Percentiles rank a stretch among this genome's conserved stretches.
Evolutionary conservation across 352 stramenopile species (phyloP).

Genomic region (Phytophthora agathidicida): DNA sequence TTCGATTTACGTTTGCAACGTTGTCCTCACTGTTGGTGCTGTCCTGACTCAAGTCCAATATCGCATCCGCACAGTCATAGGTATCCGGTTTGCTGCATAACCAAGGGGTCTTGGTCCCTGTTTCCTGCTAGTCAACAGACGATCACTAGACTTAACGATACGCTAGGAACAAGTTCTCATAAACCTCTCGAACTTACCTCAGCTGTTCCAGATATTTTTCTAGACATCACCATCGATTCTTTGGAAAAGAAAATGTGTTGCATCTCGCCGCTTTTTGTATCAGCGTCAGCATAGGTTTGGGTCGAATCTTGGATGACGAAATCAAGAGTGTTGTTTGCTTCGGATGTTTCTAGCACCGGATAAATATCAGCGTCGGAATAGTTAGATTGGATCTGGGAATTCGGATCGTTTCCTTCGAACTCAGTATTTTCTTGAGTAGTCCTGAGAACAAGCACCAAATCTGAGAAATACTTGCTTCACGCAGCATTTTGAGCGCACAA

Average conservation of each 20-base stretch:
- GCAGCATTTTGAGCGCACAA: no score
- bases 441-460: no score
- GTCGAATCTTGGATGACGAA: not conserved
- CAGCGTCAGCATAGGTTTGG: not conserved
- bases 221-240: not conserved
- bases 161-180: no score
- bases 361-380: not conserved
- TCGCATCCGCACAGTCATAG: slow-evolving; percentile 26
- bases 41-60: slow-evolving; percentile 22
- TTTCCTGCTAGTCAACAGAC: not conserved
- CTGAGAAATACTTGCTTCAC: no score
- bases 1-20: not conserved
- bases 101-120: slow-evolving; percentile 19
- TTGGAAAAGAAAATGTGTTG: slow-evolving; percentile 35
- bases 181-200: no score
- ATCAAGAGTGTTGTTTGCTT: no score
- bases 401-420: not conserved
- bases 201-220: not conserved
- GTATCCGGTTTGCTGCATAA: slow-evolving; percentile 41
- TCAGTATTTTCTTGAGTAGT: not conserved
- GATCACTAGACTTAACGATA: not conserved
- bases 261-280: slow-evolving; percentile 6
- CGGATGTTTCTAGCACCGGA: not conserved
- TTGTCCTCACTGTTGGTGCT: not conserved
- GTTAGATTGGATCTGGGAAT: not conserved